Percentiles rank a stretch among this genome's conserved stretches.
These are phyloP conservation scores for Lycium barbarum DNA, from an alignment of 257 asterid species.

Conservation along the genomic window DNA sequence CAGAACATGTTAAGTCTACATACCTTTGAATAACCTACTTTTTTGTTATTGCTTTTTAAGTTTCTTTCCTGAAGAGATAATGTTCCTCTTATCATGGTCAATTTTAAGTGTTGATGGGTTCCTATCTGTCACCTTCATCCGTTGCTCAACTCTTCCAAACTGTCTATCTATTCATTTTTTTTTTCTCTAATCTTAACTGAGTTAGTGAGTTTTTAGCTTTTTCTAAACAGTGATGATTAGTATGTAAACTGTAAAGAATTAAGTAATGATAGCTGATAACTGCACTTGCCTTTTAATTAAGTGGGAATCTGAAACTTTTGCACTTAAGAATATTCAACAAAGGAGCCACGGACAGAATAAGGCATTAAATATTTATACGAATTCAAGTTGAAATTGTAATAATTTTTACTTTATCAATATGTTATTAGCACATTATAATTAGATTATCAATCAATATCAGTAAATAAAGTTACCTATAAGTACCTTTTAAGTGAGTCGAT, in stretches of 20 bases:
- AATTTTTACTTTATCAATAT: too few relatives aligned
- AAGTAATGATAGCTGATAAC: background rate
- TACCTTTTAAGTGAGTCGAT: too few relatives aligned
- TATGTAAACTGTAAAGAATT: background rate
- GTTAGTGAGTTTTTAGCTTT: background rate
- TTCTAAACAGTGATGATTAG: conserved; percentile 9
- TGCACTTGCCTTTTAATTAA: too few relatives aligned
- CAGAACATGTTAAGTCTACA: background rate
- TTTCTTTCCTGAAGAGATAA: background rate
- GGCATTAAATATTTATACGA: too few relatives aligned
- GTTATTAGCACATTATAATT: too few relatives aligned
- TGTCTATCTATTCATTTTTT: background rate
- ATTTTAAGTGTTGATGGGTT: background rate
- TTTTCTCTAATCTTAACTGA: background rate
- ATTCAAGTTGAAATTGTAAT: too few relatives aligned
- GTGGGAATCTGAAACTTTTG: too few relatives aligned
- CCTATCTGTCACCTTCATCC: background rate
- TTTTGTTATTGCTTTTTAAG: background rate
- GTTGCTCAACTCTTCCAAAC: background rate
- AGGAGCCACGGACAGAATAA: too few relatives aligned
- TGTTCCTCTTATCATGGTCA: conserved; percentile 13
- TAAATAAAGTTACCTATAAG: too few relatives aligned
- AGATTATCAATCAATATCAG: too few relatives aligned
- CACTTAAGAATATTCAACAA: too few relatives aligned
- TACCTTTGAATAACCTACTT: background rate